Conservation (phyloP, 345 rosid species). For the Lumnitzera racemosa region DNA sequence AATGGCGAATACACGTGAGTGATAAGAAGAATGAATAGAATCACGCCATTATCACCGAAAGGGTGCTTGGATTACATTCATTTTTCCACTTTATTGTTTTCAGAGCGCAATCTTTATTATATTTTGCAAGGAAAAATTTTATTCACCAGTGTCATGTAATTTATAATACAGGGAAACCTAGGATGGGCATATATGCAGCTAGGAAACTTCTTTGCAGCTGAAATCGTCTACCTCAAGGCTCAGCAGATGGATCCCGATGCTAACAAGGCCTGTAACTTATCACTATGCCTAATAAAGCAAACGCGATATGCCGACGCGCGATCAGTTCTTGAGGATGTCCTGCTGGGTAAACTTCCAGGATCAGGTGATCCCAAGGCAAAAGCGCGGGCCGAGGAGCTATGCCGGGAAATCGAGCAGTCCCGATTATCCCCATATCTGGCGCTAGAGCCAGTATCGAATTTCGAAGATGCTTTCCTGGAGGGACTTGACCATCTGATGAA, state of each 20-base stretch:
- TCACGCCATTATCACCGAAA: no score
- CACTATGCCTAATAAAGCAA: conserved; percentile 71
- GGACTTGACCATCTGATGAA: conserved; percentile 61
- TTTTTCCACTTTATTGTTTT: no score
- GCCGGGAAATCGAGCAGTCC: conserved; percentile 28
- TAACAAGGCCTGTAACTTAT: conserved; percentile 82
- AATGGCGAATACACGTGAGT: no score
- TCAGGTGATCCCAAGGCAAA: conserved; percentile 44
- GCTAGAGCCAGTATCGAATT: conserved; percentile 7
- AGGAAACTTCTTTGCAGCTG: conserved; percentile 57
- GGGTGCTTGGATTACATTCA: no score
- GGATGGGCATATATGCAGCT: conserved; percentile 98
- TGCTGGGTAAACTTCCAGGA: conserved; percentile 32
- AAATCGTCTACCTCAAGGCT: conserved; percentile 64
- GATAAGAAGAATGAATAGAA: no score
- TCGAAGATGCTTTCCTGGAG: conserved; percentile 47
- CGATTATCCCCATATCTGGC: not conserved
- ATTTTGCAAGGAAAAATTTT: no score
- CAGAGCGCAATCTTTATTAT: no score
- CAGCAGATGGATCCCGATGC: conserved; percentile 78
- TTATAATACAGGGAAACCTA: conserved; percentile 57
- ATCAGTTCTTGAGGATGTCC: conserved; percentile 33
- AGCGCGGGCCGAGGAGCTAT: conserved; percentile 40
- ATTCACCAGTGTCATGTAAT: no score
- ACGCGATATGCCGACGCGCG: conserved; percentile 43